Base-by-base conservation (phyloP, 2,329 filamentous ascomycete species). In the Botrytis porri region DNA sequence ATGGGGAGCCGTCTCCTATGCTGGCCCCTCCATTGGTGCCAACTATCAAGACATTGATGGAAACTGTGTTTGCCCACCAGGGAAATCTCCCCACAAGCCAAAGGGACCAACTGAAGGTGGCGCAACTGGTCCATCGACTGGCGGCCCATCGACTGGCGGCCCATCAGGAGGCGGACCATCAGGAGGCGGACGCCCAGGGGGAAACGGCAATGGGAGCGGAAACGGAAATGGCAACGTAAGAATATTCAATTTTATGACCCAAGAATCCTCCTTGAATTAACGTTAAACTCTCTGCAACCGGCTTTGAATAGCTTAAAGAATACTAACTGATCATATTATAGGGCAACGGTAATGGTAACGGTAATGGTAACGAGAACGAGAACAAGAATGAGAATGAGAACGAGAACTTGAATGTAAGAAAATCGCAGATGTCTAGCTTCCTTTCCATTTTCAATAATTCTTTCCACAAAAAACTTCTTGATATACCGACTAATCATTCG, bases 41-140 rank as follows among this genome's bases (percentile, higher is more conserved):
- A 51, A 51, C n/a, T n/a, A 12, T 35, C 64, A 66, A 54, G 45
- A 66, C 10, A 66, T 66, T 20, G 64, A 66, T 39, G 64, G 64
- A 54, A 39, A 16, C 35, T 69, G 65, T n/a, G 37, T 32, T 6
- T 69, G 65, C n/a, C 65, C 65, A 41, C n/a, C 48, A 22, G 65
- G 65, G 1, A 37, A 69, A n/a, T n/a, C 48, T 32, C 39, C 54
- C 48, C 48, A 37, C 35, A 54, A 67, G 45, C 45, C 45, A 67
- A 48, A 9, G 22, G 29, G 14, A 20, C 45, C 45, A 48, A 48
- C 1, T 0, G 45, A 51, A 51, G 48, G 25, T 14, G 48, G 25
- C 7, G 48, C 25, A 10, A n/a, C 43, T n/a, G 20, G 5, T 4
- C 62, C n/a, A 43, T 2, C 39, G 29, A 41, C 39, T 48, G 61